Conservation (phyloP, 768 basidiomycete species). For the Tulasnella calospora region DNA sequence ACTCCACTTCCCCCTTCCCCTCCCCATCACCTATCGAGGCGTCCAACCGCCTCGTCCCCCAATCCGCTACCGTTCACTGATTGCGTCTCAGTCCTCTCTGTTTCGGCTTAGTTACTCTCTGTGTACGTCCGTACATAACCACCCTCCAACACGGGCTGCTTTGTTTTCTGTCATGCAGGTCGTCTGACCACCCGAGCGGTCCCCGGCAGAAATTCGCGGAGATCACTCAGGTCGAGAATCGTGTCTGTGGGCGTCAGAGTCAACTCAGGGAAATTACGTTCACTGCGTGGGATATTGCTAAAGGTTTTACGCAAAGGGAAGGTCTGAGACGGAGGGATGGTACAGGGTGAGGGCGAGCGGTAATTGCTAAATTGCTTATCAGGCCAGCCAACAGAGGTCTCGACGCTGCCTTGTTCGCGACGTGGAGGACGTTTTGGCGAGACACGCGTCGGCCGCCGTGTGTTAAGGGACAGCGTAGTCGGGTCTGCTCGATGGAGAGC, state of each 20-base stretch:
- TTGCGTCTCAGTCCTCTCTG: neutral
- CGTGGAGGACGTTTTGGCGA: neutral
- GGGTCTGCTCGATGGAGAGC: constrained; percentile 19
- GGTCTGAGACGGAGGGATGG: neutral
- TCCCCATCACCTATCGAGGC: neutral
- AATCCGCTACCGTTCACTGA: neutral
- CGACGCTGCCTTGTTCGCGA: neutral
- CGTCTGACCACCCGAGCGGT: constrained; percentile 1
- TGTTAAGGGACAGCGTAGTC: neutral
- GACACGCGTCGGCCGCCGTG: constrained; percentile 11
- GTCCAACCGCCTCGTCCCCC: neutral
- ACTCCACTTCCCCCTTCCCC: neutral
- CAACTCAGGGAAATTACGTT: constrained; percentile 10
- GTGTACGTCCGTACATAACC: neutral
- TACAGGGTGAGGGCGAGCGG: neutral
- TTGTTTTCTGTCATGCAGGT: neutral
- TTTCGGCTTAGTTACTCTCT: neutral
- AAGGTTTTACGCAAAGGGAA: constrained; percentile 1
- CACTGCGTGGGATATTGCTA: neutral
- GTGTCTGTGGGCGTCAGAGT: neutral
- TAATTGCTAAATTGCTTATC: constrained; percentile 21
- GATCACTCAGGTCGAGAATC: constrained; percentile 4
- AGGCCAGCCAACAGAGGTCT: neutral
- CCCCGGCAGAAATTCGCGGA: constrained; percentile 9
- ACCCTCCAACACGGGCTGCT: constrained; percentile 9